These are phyloP conservation scores for Suhomyces emberorum DNA, from an alignment of 805 yeast genomes.

Conservation along the genomic window DNA sequence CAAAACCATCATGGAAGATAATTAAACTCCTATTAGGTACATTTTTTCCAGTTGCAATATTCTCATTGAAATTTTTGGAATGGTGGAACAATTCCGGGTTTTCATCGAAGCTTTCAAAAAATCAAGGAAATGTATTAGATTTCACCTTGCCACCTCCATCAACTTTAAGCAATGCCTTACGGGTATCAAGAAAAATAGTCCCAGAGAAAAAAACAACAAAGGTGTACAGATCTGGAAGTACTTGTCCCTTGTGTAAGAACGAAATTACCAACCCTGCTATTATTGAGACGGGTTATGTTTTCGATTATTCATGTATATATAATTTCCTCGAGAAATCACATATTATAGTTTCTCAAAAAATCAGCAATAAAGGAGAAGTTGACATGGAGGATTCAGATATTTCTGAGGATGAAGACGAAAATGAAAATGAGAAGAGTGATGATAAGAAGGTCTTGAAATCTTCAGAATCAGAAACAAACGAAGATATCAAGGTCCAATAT, in stretches of 20 bases:
- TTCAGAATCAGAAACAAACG: too few species aligned
- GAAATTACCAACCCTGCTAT: conserved; percentile 74
- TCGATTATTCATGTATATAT: conserved; percentile 84
- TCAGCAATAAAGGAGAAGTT: conserved; percentile 13
- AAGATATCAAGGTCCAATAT: conserved; percentile 3
- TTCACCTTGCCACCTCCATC: conserved; percentile 49
- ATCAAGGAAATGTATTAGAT: conserved; percentile 44
- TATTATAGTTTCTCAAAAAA: conserved; percentile 23
- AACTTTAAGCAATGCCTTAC: conserved; percentile 15
- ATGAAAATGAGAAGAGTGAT: conserved; percentile 8
- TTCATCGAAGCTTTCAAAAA: conserved; percentile 53
- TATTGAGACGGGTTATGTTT: conserved; percentile 88
- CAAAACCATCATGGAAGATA: conserved; percentile 30
- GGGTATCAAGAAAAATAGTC: conserved; percentile 5
- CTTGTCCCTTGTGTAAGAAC: conserved; percentile 70
- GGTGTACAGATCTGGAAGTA: conserved; percentile 27
- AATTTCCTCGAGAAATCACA: conserved; percentile 53
- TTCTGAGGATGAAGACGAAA: conserved; percentile 9
- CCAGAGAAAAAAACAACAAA: conserved; percentile 11
- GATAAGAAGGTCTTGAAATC: neutral
- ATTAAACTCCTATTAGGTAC: conserved; percentile 41
- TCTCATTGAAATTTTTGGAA: conserved; percentile 77
- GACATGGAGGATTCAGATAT: conserved; percentile 13
- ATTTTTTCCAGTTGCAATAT: conserved; percentile 76
- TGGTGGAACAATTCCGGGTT: conserved; percentile 89